Conservation (phyloP, 495 filamentous ascomycete genomes). For the Aspergillus funiculosus region DNA sequence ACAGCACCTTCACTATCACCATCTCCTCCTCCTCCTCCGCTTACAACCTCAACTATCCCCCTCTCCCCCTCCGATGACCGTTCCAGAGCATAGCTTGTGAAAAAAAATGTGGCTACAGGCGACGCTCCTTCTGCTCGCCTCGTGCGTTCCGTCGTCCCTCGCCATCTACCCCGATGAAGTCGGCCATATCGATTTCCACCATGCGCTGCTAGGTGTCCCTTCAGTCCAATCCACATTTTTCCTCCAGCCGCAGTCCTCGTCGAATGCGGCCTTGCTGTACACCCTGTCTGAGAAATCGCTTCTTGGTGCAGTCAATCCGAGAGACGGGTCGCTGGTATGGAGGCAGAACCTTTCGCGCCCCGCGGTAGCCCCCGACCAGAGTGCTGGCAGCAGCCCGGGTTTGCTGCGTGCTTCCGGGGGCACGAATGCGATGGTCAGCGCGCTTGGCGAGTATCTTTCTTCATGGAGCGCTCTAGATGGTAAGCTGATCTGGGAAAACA, state of each 20-base stretch:
- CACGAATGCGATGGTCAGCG: slow-evolving; percentile 65
- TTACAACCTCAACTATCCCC: slow-evolving; percentile 2
- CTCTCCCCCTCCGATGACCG: slow-evolving; percentile 27
- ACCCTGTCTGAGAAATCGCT: slow-evolving; percentile 77
- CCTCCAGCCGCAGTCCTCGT: slow-evolving; percentile 72
- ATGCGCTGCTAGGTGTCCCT: slow-evolving; percentile 78
- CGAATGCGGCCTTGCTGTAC: slow-evolving; percentile 85
- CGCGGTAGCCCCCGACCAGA: slow-evolving; percentile 24
- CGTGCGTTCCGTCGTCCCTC: slow-evolving; percentile 34
- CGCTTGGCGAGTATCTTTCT: slow-evolving; percentile 57
- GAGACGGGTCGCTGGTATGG: slow-evolving; percentile 80
- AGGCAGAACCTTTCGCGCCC: slow-evolving; percentile 59
- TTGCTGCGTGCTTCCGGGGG: slow-evolving; percentile 69
- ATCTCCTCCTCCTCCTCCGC: neutral
- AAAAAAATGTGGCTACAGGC: slow-evolving; percentile 44
- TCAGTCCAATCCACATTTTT: slow-evolving; percentile 85
- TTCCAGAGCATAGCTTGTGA: slow-evolving; percentile 18
- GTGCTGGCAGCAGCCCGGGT: slow-evolving; percentile 24
- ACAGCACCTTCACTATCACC: slow-evolving; percentile 1
- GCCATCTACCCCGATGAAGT: slow-evolving; percentile 90
- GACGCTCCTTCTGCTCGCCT: slow-evolving; percentile 37
- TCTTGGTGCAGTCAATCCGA: slow-evolving; percentile 84
- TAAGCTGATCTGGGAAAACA: slow-evolving; percentile 64
- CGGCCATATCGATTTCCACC: slow-evolving; percentile 87
- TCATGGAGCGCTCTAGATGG: slow-evolving; percentile 85